Evolutionary conservation across 257 asterid genomes (phyloP).

Genomic region (Paulownia fortunei): DNA sequence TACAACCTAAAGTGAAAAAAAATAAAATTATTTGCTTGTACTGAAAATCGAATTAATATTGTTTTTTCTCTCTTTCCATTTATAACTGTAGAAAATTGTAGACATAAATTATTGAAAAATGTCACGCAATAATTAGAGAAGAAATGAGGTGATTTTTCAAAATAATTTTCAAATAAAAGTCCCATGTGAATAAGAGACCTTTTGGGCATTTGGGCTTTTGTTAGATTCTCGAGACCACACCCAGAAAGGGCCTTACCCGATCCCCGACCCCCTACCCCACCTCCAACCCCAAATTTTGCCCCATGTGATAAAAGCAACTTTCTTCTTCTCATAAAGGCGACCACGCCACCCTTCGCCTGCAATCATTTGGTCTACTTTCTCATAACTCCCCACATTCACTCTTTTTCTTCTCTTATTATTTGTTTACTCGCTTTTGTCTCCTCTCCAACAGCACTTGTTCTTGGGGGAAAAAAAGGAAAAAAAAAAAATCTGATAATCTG

Average conservation of each 20-base stretch:
- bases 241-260: conserved; percentile 14
- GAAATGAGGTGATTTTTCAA: not conserved
- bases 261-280: too few relatives aligned
- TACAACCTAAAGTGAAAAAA: not conserved
- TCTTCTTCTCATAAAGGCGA: conserved; percentile 47
- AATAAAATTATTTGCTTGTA: not conserved
- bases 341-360: conserved; percentile 66
- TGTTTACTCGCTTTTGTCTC: conserved; percentile 9
- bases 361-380: conserved; percentile 61
- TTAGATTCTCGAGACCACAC: conserved; percentile 35
- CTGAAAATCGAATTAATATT: too few relatives aligned
- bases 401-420: not conserved
- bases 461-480: not conserved
- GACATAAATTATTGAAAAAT: not conserved
- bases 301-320: conserved; percentile 60
- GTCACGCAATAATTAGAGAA: not conserved
- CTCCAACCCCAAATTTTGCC: not conserved
- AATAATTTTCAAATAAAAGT: not conserved
- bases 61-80: not conserved
- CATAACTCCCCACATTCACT: conserved; percentile 34
- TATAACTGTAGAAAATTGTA: not conserved
- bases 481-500: not conserved
- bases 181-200: conserved; percentile 22
- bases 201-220: conserved; percentile 30
- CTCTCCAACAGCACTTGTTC: not conserved